Evolutionary conservation across 208 protist species (phyloP), one percentile per base, ranked within the genome.

Genomic region (Leishmania mexicana): DNA sequence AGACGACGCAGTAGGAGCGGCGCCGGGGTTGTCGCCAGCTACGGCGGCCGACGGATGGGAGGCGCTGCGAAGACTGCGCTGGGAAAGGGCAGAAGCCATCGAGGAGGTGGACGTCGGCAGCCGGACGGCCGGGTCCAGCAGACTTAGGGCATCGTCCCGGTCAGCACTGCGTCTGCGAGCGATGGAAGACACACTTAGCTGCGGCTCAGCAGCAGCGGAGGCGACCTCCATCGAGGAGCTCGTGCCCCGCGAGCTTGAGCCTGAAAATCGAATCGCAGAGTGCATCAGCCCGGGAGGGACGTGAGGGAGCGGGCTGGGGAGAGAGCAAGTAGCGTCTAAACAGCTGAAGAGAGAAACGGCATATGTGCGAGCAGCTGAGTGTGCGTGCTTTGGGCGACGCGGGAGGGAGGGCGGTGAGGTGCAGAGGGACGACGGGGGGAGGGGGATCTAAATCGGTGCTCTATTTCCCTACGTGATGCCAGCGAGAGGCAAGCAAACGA

Each of bases 221-320:
- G 40, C 35, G 11, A 28, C 38, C 35, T 68, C 28, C 62, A 51
- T 76, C 11, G 75, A 49, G 1, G 73, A 45, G 15, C 40, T 53
- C 28, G 62, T 64, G 40, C 53, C 64, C 49, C 68, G 78, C 73
- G 73, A 81, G 76, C 45, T 38, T 17, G 83, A 82, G 10, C 65
- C 40, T 3, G 83, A 82, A 35, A 86, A 86, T 4, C 83, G 83
- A 58, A 86, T 86, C 3, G 83, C 78, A 62, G 73, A 35, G 13
- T 42, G 24, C 75, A 78, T 64, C 1, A 31, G 40, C 40, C 17
- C 57, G 57, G 53, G 40, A 24, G 21, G 40, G 19, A 53, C 5
- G 57, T 19, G 51, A 42, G 68, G 35, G 17, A 51, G 40, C 45
- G 19, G 17, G 40, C 8, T 11, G 57, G 17, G 1, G 49, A 51